Evolutionary conservation across 768 basidiomycete genomes (phyloP).

Genomic region (Leccinum barrowsii): DNA sequence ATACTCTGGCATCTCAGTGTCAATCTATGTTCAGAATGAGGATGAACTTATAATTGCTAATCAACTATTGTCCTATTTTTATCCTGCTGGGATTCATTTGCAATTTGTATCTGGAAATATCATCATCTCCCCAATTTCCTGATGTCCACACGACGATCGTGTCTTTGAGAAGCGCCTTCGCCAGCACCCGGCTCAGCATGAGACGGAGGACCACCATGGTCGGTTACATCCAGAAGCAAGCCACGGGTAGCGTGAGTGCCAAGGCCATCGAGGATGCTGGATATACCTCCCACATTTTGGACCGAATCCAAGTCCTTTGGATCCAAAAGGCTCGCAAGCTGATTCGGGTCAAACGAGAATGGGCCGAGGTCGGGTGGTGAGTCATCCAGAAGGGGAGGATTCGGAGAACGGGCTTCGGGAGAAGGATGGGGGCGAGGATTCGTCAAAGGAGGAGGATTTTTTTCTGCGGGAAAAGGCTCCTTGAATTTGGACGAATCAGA

Average conservation of each 20-base stretch:
- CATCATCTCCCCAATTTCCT: too few relatives aligned
- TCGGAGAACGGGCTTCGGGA: constrained; percentile 12
- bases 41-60: too few relatives aligned
- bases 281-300: constrained; percentile 64
- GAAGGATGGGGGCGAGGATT: constrained; percentile 23
- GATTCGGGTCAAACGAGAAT: constrained; percentile 68
- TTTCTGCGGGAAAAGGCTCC: constrained; percentile 1
- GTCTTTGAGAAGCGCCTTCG: constrained; percentile 31
- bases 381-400: constrained; percentile 36
- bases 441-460: constrained; percentile 12
- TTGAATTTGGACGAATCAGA: constrained; percentile 31
- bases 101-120: too few relatives aligned
- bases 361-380: constrained; percentile 56
- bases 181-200: constrained; percentile 27
- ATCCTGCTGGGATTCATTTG: too few relatives aligned
- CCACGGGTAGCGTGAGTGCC: constrained; percentile 61
- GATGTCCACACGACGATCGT: constrained; percentile 17
- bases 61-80: too few relatives aligned
- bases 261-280: constrained; percentile 65
- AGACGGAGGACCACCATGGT: constrained; percentile 2
- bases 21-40: too few relatives aligned
- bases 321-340: constrained; percentile 84
- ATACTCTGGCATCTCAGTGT: too few relatives aligned
- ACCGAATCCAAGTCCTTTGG: constrained; percentile 77
- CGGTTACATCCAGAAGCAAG: constrained; percentile 16